These are phyloP conservation scores for Sonneratia alba DNA, from an alignment of 345 rosid species.

Conservation along the genomic window DNA sequence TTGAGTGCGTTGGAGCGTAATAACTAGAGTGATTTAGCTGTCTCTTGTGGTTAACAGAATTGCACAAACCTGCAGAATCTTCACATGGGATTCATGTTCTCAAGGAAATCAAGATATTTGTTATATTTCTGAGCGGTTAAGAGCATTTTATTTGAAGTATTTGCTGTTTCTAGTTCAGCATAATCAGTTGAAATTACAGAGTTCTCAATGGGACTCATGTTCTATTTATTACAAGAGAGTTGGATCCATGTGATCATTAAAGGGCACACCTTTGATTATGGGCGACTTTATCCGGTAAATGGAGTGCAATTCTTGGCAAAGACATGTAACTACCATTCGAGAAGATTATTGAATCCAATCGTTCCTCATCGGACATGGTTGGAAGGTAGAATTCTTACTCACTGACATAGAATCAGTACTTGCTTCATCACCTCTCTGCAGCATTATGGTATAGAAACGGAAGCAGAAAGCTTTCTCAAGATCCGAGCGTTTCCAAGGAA, in stretches of 20 bases:
- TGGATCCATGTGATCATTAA: no score
- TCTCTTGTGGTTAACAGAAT: not conserved
- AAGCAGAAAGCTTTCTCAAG: not conserved
- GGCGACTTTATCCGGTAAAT: not conserved
- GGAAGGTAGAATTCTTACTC: not conserved
- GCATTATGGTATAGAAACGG: no score
- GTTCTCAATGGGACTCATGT: not conserved
- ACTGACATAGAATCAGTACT: not conserved
- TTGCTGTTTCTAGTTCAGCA: not conserved
- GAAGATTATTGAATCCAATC: no score
- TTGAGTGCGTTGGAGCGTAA: not conserved
- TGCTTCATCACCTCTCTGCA: not conserved
- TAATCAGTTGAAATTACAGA: no score
- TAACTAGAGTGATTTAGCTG: not conserved
- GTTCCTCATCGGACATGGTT: no score
- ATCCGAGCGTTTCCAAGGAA: slow-evolving; percentile 13
- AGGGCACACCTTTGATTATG: not conserved
- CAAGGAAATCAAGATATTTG: not conserved
- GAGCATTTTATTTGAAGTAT: no score
- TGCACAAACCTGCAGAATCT: not conserved
- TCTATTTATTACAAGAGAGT: no score
- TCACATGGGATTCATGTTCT: not conserved
- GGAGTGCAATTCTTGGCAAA: no score
- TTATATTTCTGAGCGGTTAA: not conserved
- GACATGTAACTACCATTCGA: no score